phyloP scores from a whole-genome alignment of 495 filamentous ascomycete species.

The Aspergillus heteromorphus region DNA sequence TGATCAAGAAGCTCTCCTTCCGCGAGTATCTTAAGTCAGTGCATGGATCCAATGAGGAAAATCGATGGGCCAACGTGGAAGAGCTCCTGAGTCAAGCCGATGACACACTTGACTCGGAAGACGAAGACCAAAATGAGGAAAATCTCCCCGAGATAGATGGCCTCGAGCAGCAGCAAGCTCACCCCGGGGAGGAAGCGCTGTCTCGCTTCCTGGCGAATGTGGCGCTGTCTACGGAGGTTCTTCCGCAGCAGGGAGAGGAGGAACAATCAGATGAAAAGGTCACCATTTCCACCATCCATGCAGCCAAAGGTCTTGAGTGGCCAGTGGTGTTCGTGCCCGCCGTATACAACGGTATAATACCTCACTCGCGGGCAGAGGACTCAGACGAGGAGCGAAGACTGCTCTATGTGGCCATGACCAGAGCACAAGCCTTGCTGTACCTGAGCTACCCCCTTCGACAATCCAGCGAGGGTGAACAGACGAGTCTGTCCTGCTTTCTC shows the following conservation, averaged over 20 bases:
- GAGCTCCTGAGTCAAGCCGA: slow-evolving; percentile 78
- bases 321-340: slow-evolving; percentile 93
- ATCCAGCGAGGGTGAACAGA: slow-evolving; percentile 54
- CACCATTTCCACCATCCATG: slow-evolving; percentile 95
- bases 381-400: slow-evolving; percentile 83
- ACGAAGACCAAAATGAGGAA: slow-evolving; percentile 52
- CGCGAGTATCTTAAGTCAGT: slow-evolving; percentile 63
- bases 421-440: slow-evolving; percentile 87
- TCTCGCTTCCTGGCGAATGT: slow-evolving; percentile 87
- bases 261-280: slow-evolving; percentile 53
- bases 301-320: slow-evolving; percentile 96
- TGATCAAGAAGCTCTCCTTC: slow-evolving; percentile 70
- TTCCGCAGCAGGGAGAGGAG: slow-evolving; percentile 52
- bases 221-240: slow-evolving; percentile 72
- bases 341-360: slow-evolving; percentile 86
- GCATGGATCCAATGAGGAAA: slow-evolving; percentile 72
- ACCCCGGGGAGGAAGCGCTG: slow-evolving; percentile 58
- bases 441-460: slow-evolving; percentile 72
- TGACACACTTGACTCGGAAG: slow-evolving; percentile 40
- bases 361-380: slow-evolving; percentile 89
- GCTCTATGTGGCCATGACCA: slow-evolving; percentile 96
- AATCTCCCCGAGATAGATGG: slow-evolving; percentile 72
- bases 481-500: slow-evolving; percentile 60
- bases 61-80: slow-evolving; percentile 85
- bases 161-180: slow-evolving; percentile 57